Base-by-base conservation (phyloP, 306 rosid species). In the Mucuna pruriens region DNA sequence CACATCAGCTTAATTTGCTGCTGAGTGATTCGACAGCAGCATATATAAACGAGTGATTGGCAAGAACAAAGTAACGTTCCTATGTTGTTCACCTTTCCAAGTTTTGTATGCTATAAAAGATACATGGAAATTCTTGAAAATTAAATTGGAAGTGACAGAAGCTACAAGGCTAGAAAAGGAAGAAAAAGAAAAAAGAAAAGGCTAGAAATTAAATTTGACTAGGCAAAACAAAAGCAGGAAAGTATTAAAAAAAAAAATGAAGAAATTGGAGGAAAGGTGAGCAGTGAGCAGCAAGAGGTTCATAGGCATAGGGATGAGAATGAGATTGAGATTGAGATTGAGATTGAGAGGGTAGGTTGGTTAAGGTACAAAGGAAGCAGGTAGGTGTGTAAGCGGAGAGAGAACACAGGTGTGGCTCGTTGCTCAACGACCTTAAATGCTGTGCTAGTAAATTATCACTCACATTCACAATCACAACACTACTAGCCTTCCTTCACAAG, bases 351-450 rank as follows among this genome's bases (percentile, higher is more conserved):
- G 31, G 31, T 29, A 48, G 54, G 54, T 49, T 49, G 57, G 57
- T 49, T 49, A 49, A 16, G 57, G 65, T 25, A 29, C n/a, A n/a
- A n/a, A n/a, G n/a, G n/a, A n/a, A n/a, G n/a, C n/a, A n/a, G n/a
- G n/a, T n/a, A n/a, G n/a, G n/a, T n/a, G n/a, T n/a, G 31, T 1
- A 29, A 29, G 31, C 31, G 31, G 31, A 29, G 31, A 29, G 33
- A 38, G 79, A 64, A 72, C 72, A 63, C 82, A 77, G 54, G 61
- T 58, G 77, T 57, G 87, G 84, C 67, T 84, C 77, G 64, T 73
- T 74, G 77, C 75, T 79, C 77, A 71, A 77, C 54, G 13, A 72
- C 78, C 77, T 62, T 61, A 61, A 61, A 61, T 29, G 67, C 40
- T 26, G 34, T 31, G 44, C 25, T 16, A 4, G 2, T 19, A 25